A percentile compares a stretch with the other conserved stretches of the same genome.
Evolutionary conservation across 2,329 filamentous ascomycete species (phyloP).

Genomic region (Venturia oleaginea): DNA sequence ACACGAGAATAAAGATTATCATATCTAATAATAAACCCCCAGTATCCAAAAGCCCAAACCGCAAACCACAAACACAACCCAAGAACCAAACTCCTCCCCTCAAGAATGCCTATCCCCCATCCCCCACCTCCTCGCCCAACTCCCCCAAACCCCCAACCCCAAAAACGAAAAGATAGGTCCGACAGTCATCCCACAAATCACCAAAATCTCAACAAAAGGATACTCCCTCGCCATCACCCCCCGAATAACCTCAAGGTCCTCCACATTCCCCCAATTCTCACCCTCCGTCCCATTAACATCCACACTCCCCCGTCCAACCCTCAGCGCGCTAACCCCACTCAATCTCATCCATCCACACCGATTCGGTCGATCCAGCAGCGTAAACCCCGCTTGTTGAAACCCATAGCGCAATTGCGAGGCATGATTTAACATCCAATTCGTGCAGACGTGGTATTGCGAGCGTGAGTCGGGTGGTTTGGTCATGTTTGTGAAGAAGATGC

Average conservation of each 20-base stretch:
- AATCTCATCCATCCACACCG: conserved; percentile 1
- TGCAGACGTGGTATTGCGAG: conserved; percentile 10
- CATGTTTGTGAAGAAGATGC: conserved; percentile 1
- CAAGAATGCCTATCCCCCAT: neutral
- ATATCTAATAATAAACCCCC: neutral
- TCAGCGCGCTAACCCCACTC: neutral
- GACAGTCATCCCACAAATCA: conserved; percentile 4
- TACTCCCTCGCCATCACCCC: conserved; percentile 4
- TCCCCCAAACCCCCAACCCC: neutral
- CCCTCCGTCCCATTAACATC: conserved; percentile 6
- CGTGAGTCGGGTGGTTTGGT: neutral
- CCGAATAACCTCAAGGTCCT: neutral
- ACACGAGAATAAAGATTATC: too few relatives aligned
- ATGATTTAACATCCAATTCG: conserved; percentile 11
- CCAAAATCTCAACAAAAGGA: conserved; percentile 10
- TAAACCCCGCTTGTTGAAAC: conserved; percentile 1
- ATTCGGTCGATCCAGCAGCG: neutral
- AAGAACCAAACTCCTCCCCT: neutral
- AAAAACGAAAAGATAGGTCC: conserved; percentile 9
- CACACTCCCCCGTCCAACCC: conserved; percentile 6
- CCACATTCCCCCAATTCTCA: neutral
- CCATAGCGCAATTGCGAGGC: conserved; percentile 4
- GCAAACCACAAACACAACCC: too few relatives aligned
- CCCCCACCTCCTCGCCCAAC: neutral
- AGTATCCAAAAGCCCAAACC: too few relatives aligned